Conservation (phyloP, 1,139 yeast species). For the Pichia sp. region DNA sequence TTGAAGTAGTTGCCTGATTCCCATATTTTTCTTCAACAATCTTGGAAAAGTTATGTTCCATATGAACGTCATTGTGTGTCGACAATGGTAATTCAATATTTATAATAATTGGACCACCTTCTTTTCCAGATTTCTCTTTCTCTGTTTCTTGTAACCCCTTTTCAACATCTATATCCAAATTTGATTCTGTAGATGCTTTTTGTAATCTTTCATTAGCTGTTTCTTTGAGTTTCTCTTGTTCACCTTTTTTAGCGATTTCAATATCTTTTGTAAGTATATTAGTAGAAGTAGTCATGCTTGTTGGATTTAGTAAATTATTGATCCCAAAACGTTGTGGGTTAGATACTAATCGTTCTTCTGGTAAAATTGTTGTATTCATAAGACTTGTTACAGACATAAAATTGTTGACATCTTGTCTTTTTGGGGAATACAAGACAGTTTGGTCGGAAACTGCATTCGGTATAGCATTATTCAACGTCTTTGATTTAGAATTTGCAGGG, state of each 20-base stretch:
- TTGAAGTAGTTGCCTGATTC: slow-evolving; percentile 65
- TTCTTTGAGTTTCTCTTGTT: background rate
- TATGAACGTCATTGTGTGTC: slow-evolving; percentile 16
- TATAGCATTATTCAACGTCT: background rate
- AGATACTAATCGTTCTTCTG: background rate
- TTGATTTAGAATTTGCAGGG: background rate
- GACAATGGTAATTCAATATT: slow-evolving; percentile 19
- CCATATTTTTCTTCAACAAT: slow-evolving; percentile 86
- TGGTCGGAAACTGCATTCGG: background rate
- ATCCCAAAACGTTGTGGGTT: background rate
- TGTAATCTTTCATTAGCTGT: background rate
- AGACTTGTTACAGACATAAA: slow-evolving; percentile 9
- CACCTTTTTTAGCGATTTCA: background rate
- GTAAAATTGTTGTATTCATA: slow-evolving; percentile 1
- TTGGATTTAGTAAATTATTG: background rate
- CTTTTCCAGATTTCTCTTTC: background rate
- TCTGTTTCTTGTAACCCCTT: background rate
- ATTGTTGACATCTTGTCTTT: background rate
- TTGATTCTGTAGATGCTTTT: background rate
- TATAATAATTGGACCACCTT: slow-evolving; percentile 8
- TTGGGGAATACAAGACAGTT: too few relatives aligned
- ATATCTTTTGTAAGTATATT: background rate
- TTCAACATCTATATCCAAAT: background rate
- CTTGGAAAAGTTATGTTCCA: slow-evolving; percentile 54
- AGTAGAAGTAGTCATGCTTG: background rate